Percentiles rank a stretch among this genome's conserved stretches.
phyloP scores from a whole-genome alignment of 2,329 filamentous ascomycete genomes.

The Chrysoporthe deuterocubensis region DNA sequence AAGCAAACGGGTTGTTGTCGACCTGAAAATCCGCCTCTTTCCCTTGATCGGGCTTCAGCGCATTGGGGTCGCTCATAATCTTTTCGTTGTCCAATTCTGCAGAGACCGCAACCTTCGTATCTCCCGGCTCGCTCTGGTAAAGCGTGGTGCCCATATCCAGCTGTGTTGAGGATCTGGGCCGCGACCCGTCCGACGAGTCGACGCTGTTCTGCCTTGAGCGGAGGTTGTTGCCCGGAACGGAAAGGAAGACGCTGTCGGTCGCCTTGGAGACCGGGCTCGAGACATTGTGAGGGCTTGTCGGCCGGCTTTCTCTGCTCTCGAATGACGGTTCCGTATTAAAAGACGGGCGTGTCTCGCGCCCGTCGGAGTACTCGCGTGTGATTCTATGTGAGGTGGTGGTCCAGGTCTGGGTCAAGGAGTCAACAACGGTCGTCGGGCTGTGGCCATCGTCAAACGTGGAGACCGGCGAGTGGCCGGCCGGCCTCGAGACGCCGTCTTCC shows the following conservation, averaged over 20 bases:
- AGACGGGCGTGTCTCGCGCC: slow-evolving; percentile 43
- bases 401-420: slow-evolving; percentile 38
- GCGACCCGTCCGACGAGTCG: slow-evolving; percentile 66
- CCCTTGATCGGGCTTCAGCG: slow-evolving; percentile 75
- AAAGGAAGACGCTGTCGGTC: slow-evolving; percentile 60
- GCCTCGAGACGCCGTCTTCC: slow-evolving; percentile 35
- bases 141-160: slow-evolving; percentile 63
- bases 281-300: slow-evolving; percentile 74
- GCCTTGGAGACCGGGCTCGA: slow-evolving; percentile 58
- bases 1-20: slow-evolving; percentile 82
- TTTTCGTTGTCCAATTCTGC: slow-evolving; percentile 51
- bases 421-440: slow-evolving; percentile 45
- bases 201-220: slow-evolving; percentile 71
- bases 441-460: slow-evolving; percentile 45
- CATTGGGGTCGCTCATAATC: slow-evolving; percentile 68
- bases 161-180: slow-evolving; percentile 61
- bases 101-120: slow-evolving; percentile 36
- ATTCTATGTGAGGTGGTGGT: slow-evolving; percentile 35
- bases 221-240: slow-evolving; percentile 60
- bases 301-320: slow-evolving; percentile 68
- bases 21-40: slow-evolving; percentile 78
- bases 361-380: slow-evolving; percentile 34
- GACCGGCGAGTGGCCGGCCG: slow-evolving; percentile 40
- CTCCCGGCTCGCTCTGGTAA: slow-evolving; percentile 45
- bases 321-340: slow-evolving; percentile 62